A percentile compares a stretch with the other conserved stretches of the same genome.
Evolutionary conservation across 179 eudicot genomes (phyloP).

Genomic region (Pouteria campechiana): DNA sequence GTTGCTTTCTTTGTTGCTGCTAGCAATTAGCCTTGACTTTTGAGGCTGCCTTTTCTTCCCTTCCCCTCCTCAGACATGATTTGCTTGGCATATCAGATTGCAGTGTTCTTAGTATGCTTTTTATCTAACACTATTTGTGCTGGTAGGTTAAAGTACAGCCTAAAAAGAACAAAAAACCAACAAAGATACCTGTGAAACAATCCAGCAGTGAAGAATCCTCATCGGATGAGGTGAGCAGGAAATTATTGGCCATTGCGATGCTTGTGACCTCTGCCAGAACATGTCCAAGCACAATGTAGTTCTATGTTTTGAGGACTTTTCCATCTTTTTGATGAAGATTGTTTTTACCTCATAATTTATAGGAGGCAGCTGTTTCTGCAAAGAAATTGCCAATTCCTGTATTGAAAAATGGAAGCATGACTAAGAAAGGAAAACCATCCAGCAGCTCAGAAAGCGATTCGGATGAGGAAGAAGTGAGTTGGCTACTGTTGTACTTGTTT

Average conservation of each 20-base stretch:
- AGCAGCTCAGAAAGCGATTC: slow-evolving; percentile 21
- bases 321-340: no score
- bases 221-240: slow-evolving; percentile 20
- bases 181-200: slow-evolving; percentile 5
- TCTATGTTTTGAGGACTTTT: no score
- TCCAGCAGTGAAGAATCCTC: slow-evolving; percentile 20
- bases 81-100: no score
- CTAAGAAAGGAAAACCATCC: slow-evolving; percentile 10
- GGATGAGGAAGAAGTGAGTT: slow-evolving; percentile 13
- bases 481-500: no score
- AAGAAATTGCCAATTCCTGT: slow-evolving; percentile 10
- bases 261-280: no score
- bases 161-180: slow-evolving; percentile 11
- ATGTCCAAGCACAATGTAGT: no score
- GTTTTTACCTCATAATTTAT: background rate
- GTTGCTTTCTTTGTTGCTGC: no score
- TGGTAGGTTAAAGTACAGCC: slow-evolving; percentile 11
- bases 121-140: background rate
- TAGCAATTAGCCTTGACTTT: no score
- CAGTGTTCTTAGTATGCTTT: background rate
- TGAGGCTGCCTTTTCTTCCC: no score
- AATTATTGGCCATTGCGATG: no score
- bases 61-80: no score
- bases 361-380: slow-evolving; percentile 5
- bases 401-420: slow-evolving; percentile 13